A percentile compares a stretch with the other conserved stretches of the same genome.
Conservation (phyloP, 176 grass and related monocot species). For the Pontederia paniculata region DNA sequence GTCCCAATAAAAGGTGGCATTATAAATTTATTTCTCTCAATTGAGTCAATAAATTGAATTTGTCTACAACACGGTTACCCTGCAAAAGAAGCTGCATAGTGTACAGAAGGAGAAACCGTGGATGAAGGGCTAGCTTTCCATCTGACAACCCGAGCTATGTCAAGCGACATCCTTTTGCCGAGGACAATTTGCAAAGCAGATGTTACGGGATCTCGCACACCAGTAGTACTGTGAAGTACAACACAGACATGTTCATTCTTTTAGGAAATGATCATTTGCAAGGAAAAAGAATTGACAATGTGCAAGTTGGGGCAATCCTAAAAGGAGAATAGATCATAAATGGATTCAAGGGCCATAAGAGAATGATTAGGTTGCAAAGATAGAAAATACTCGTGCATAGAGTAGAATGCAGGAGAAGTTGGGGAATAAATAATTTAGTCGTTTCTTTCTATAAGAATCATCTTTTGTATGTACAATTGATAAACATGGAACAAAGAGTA, state of each 20-base stretch:
- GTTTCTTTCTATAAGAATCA: no score
- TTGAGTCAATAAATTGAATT: neutral
- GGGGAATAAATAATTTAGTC: neutral
- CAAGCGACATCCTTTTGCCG: slow-evolving; percentile 70
- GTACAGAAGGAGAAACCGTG: slow-evolving; percentile 52
- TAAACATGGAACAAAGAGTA: slow-evolving; percentile 18
- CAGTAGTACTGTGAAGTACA: slow-evolving; percentile 61
- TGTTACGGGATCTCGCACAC: slow-evolving; percentile 75
- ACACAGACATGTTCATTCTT: slow-evolving; percentile 2
- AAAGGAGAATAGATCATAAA: no score
- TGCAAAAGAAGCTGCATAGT: slow-evolving; percentile 86
- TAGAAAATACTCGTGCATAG: no score
- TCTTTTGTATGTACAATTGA: no score
- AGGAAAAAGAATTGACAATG: no score
- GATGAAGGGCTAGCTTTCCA: slow-evolving; percentile 78
- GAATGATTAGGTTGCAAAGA: no score
- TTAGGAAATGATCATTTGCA: neutral
- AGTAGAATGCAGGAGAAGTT: no score
- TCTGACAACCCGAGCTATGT: slow-evolving; percentile 91
- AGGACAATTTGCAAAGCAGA: slow-evolving; percentile 87
- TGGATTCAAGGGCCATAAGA: no score
- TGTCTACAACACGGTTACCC: slow-evolving; percentile 29
- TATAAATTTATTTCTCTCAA: neutral
- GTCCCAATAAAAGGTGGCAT: neutral
- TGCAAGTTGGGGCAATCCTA: no score